phyloP scores from a whole-genome alignment of 495 filamentous ascomycete genomes.

The Bombardia bombarda region DNA sequence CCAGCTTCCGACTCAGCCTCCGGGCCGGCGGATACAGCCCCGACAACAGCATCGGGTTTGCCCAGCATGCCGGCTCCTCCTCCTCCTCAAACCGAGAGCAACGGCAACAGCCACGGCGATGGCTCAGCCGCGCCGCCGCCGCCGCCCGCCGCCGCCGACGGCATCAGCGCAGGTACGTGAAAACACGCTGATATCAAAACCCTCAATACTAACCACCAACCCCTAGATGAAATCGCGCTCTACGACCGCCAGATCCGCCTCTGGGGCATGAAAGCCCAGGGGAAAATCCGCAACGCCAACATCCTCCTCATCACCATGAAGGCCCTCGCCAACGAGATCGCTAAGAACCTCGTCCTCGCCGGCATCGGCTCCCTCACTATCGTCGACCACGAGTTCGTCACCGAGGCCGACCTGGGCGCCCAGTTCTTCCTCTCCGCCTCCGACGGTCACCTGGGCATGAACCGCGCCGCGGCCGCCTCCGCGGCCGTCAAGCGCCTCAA shows the following conservation, averaged over 20 bases:
- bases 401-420: constrained; percentile 72
- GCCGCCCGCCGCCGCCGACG: constrained; percentile 12
- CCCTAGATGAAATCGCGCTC: constrained; percentile 85
- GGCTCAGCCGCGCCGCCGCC: constrained; percentile 2
- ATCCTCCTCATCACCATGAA: constrained; percentile 84
- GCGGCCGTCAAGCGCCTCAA: constrained; percentile 76
- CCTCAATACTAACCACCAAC: neutral
- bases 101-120: too few species aligned
- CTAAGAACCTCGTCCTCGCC: constrained; percentile 94
- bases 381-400: constrained; percentile 70
- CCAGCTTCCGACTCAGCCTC: too few species aligned
- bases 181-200: neutral
- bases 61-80: too few species aligned
- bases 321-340: constrained; percentile 89
- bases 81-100: too few species aligned
- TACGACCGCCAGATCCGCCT: constrained; percentile 98
- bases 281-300: constrained; percentile 78
- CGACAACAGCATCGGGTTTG: constrained; percentile 1
- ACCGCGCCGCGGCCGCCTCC: constrained; percentile 78
- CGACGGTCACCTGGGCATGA: constrained; percentile 62
- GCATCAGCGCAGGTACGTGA: constrained; percentile 26
- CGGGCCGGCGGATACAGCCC: too few species aligned
- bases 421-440: constrained; percentile 73
- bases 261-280: constrained; percentile 93
- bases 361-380: constrained; percentile 90